Base-by-base conservation (phyloP, 495 filamentous ascomycete species). In the Neurospora sp. region DNA sequence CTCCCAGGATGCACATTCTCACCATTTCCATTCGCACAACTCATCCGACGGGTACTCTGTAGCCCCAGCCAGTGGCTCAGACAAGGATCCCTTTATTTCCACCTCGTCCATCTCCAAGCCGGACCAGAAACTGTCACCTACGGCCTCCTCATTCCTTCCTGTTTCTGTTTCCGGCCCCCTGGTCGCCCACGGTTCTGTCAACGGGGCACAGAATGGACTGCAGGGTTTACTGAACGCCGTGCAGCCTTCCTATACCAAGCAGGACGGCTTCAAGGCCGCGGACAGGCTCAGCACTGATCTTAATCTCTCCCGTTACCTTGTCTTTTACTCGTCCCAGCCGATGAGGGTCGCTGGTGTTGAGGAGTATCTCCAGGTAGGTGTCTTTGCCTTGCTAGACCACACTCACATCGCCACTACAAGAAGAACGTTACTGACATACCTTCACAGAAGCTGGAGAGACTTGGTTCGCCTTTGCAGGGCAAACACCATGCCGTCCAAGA, bases 111-210 rank as follows among this genome's bases (percentile, higher is more conserved):
- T 74, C 70, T 20, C 72, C 61, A 83, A 81, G 73, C 37, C 69
- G 22, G 75, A 79, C 45, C 84, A 83, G 73, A 85, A 85, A 71
- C 76, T 86, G 20, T 87, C 84, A 4, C 84, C 86, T 0, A 87
- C 85, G 18, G 85, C 85, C 3, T 85, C 83, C 6, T 73, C 81
- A 3, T 87, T 87, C 69, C 78, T 78, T 8, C 85, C 85, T 18
- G 71, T 83, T 37, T 78, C 79, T 14, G 76, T 79, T 14, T 72
- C 53, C 12, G 53, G 53, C 18, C 53, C 78, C 8, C 40, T 78
- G 53, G 71, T 82, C 22, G 76, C 71, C 47, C 75, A 75, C 73
- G 78, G 80, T 45, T 80, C 79, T n/a, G 74, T 76, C 38, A 73
- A 71, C 42, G 71, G 39, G 8, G 9, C 59, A 70, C 20, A 73